Evolutionary conservation across 2,329 filamentous ascomycete species (phyloP).

Genomic region (Cordyceps farinosa): DNA sequence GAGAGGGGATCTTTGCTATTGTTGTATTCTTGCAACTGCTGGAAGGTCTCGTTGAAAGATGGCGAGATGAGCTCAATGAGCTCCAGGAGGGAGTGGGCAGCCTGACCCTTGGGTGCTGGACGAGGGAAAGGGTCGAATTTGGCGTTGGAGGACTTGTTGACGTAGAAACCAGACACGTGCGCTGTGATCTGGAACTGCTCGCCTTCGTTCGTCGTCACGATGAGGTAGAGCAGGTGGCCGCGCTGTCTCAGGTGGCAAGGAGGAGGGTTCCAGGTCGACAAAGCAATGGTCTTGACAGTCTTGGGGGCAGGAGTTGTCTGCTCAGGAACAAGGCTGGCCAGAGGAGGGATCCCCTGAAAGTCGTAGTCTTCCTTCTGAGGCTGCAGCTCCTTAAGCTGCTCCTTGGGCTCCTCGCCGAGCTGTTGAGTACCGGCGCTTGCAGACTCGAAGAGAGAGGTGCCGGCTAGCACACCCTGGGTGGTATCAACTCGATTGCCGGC

Average conservation of each 20-base stretch:
- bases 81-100: constrained; percentile 80
- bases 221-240: constrained; percentile 87
- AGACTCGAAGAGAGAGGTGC: constrained; percentile 80
- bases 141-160: constrained; percentile 92
- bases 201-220: constrained; percentile 86
- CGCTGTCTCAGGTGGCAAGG: constrained; percentile 87
- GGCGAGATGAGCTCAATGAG: constrained; percentile 77
- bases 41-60: constrained; percentile 74
- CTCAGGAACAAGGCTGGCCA: constrained; percentile 69
- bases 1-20: constrained; percentile 82
- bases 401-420: constrained; percentile 25
- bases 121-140: constrained; percentile 92
- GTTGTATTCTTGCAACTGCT: constrained; percentile 77
- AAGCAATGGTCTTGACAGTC: constrained; percentile 81
- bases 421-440: constrained; percentile 53
- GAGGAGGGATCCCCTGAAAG: constrained; percentile 64
- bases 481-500: constrained; percentile 84
- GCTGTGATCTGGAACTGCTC: constrained; percentile 93
- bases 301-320: constrained; percentile 69
- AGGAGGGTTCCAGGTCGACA: constrained; percentile 95
- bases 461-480: constrained; percentile 80
- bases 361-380: constrained; percentile 64
- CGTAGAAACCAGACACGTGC: constrained; percentile 91
- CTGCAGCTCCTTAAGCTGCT: constrained; percentile 29
- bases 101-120: constrained; percentile 70